phyloP scores from a whole-genome alignment of 176 grass and related monocot species.

The Oryza meridionalis region DNA sequence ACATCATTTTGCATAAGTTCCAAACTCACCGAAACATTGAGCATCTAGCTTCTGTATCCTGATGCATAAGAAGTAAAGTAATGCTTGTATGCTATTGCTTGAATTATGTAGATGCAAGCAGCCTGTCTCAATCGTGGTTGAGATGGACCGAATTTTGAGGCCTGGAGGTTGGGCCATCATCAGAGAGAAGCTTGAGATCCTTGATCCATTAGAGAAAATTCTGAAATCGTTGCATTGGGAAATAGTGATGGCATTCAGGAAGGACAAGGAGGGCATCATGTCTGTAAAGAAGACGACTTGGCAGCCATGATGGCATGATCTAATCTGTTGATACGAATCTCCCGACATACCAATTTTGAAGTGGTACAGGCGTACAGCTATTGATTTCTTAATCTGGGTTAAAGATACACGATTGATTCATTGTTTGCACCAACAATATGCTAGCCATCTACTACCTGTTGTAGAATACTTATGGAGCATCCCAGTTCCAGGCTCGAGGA shows the following conservation, averaged over 20 bases:
- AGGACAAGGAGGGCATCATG: slow-evolving; percentile 84
- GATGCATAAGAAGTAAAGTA: not conserved
- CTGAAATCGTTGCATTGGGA: slow-evolving; percentile 91
- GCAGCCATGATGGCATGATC: slow-evolving; percentile 80
- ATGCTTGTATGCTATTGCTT: slow-evolving; percentile 24
- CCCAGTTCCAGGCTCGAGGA: not conserved
- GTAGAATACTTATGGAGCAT: not conserved
- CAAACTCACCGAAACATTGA: not conserved
- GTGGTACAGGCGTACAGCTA: slow-evolving; percentile 14
- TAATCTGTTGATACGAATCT: slow-evolving; percentile 5
- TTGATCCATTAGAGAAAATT: slow-evolving; percentile 78
- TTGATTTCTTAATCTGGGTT: slow-evolving; percentile 26
- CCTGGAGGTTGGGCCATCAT: slow-evolving; percentile 93
- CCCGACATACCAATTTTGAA: slow-evolving; percentile 24
- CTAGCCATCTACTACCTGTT: not conserved
- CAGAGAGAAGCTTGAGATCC: slow-evolving; percentile 75
- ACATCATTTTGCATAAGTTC: not conserved
- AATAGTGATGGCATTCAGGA: slow-evolving; percentile 79
- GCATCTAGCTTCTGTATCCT: not conserved
- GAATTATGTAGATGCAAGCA: slow-evolving; percentile 76
- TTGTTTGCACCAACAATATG: slow-evolving; percentile 24
- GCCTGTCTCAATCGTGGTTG: slow-evolving; percentile 73
- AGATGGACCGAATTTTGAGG: slow-evolving; percentile 93
- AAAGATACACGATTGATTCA: slow-evolving; percentile 43
- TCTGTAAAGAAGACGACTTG: slow-evolving; percentile 80